Percentiles rank a stretch among this genome's conserved stretches.
Evolutionary conservation across 2,329 filamentous ascomycete genomes (phyloP).

Genomic region (Diplodia seriata): DNA sequence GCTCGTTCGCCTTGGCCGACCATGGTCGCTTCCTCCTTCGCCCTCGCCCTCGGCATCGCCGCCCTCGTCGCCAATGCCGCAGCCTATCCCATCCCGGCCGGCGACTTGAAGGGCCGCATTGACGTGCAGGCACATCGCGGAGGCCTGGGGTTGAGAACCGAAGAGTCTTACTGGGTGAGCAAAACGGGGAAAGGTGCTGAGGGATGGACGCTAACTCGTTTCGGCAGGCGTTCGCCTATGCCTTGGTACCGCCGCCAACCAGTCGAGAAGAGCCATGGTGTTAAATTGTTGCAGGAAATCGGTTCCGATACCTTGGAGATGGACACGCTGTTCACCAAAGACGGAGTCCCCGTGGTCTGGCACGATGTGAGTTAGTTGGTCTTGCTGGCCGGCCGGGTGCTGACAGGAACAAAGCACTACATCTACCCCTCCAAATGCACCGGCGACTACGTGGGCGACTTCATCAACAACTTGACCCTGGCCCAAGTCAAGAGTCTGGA

Average conservation of each 20-base stretch:
- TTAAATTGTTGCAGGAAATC: slow-evolving; percentile 32
- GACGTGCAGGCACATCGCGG: slow-evolving; percentile 40
- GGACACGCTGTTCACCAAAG: slow-evolving; percentile 40
- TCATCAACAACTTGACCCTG: slow-evolving; percentile 38
- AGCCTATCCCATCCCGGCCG: background rate
- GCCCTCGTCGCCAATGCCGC: slow-evolving; percentile 5
- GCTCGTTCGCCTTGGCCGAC: background rate
- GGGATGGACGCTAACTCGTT: background rate
- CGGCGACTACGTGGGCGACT: slow-evolving; percentile 37
- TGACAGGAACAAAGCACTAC: slow-evolving; percentile 32
- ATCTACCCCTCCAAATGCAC: slow-evolving; percentile 37
- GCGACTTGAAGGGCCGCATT: slow-evolving; percentile 20
- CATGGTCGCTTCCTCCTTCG: background rate
- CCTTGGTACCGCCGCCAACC: slow-evolving; percentile 30
- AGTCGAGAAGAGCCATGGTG: too few relatives aligned
- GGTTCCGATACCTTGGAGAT: slow-evolving; percentile 38
- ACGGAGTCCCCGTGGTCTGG: slow-evolving; percentile 39
- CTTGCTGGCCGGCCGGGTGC: too few relatives aligned
- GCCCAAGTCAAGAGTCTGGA: slow-evolving; percentile 39
- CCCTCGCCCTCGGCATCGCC: background rate
- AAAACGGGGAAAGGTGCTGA: background rate
- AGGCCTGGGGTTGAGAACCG: slow-evolving; percentile 36
- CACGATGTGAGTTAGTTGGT: slow-evolving; percentile 34
- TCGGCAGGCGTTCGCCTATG: slow-evolving; percentile 37
- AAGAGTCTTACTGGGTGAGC: slow-evolving; percentile 35